Evolutionary conservation across 129 eudicot genomes (phyloP).

Genomic region (Tanacetum coccineum): DNA sequence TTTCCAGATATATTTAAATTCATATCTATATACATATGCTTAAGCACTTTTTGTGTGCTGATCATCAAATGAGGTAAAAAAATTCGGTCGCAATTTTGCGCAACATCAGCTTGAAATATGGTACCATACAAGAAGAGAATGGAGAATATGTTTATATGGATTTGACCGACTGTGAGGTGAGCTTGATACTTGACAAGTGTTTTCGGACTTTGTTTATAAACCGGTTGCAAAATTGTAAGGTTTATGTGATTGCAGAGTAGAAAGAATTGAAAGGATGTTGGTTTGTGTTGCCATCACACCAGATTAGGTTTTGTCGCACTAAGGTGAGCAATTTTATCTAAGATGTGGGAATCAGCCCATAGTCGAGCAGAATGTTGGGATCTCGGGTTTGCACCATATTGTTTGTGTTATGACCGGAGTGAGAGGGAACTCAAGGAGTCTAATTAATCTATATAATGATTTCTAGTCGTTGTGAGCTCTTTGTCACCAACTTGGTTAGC

Average conservation of each 20-base stretch:
- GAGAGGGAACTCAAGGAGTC: slow-evolving; percentile 60
- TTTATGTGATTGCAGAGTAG: slow-evolving; percentile 54
- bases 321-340: slow-evolving; percentile 56
- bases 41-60: no score
- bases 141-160: slow-evolving; percentile 57
- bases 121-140: neutral
- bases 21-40: no score
- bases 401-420: slow-evolving; percentile 53
- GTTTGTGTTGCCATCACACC: slow-evolving; percentile 71
- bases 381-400: slow-evolving; percentile 76
- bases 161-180: slow-evolving; percentile 60
- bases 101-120: no score
- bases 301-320: slow-evolving; percentile 74
- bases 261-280: slow-evolving; percentile 70
- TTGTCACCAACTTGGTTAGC: slow-evolving; percentile 75
- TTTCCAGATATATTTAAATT: no score
- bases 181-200: slow-evolving; percentile 41
- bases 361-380: slow-evolving; percentile 62
- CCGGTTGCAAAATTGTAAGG: slow-evolving; percentile 50
- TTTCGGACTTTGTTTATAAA: slow-evolving; percentile 63
- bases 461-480: slow-evolving; percentile 66
- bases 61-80: no score
- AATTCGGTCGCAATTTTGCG: no score
- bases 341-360: slow-evolving; percentile 73
- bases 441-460: slow-evolving; percentile 48